Conservation (phyloP, 2,329 filamentous ascomycete genomes). For the Sporothrix pseudoabietina region DNA sequence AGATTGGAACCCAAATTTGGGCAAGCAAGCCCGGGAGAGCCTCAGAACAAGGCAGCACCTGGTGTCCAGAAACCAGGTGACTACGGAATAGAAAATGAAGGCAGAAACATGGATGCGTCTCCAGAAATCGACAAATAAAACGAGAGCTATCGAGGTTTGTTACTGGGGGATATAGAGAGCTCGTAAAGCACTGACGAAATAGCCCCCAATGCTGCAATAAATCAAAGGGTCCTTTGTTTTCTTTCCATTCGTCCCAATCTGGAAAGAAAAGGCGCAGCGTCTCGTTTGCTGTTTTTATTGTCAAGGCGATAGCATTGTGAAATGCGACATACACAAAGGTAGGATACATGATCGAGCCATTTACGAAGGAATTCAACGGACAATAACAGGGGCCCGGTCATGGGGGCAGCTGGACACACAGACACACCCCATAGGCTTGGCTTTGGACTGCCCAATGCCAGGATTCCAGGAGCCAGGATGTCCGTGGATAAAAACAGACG, state of each 20-base stretch:
- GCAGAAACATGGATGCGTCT: neutral
- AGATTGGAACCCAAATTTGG: neutral
- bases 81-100: no score
- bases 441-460: constrained; percentile 15
- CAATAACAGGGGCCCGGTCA: neutral
- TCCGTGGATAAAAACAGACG: neutral
- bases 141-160: neutral
- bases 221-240: neutral
- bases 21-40: neutral
- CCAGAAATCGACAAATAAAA: neutral
- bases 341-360: neutral
- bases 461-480: neutral
- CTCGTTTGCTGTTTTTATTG: neutral
- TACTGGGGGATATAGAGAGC: neutral
- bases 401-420: neutral
- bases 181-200: neutral
- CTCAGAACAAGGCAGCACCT: neutral
- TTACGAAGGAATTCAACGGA: neutral
- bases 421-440: constrained; percentile 12
- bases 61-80: neutral
- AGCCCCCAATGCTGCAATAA: neutral
- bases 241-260: neutral
- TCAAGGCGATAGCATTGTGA: neutral
- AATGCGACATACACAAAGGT: neutral
- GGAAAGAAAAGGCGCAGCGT: neutral